These are phyloP conservation scores for Suillus tomentosus DNA, from an alignment of 768 basidiomycete species.

Conservation along the genomic window DNA sequence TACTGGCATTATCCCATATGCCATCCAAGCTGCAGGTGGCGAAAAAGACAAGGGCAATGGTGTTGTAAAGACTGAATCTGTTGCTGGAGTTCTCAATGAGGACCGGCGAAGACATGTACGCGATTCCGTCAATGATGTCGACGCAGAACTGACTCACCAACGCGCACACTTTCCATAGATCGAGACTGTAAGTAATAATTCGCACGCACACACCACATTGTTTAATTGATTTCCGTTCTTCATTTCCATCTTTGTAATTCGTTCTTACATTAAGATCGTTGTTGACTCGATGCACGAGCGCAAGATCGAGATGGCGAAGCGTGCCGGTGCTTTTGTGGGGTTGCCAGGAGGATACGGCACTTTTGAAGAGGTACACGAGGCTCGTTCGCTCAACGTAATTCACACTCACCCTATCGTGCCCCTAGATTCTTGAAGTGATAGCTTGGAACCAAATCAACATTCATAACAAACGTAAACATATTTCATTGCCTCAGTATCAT, in stretches of 20 bases:
- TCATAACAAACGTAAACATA: conserved; percentile 69
- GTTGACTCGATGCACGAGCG: conserved; percentile 87
- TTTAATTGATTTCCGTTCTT: conserved; percentile 2
- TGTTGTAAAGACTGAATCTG: conserved; percentile 20
- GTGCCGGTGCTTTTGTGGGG: conserved; percentile 79
- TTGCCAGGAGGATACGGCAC: conserved; percentile 95
- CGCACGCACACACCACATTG: conserved; percentile 13
- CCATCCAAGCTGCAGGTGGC: conserved; percentile 69
- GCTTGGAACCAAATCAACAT: conserved; percentile 95
- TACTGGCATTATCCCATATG: conserved; percentile 76
- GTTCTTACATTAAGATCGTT: conserved; percentile 49
- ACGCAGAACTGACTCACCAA: conserved; percentile 19
- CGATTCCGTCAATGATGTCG: conserved; percentile 10
- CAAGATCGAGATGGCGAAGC: conserved; percentile 87
- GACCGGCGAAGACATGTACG: conserved; percentile 38
- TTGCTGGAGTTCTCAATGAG: conserved; percentile 31
- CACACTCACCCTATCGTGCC: conserved; percentile 7
- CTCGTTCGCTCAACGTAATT: neutral
- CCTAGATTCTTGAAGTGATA: conserved; percentile 82
- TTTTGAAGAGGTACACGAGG: conserved; percentile 74
- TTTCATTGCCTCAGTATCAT: conserved; percentile 13
- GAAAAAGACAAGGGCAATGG: conserved; percentile 52
- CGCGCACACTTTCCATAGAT: conserved; percentile 20
- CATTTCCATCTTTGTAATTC: neutral
- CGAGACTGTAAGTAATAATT: conserved; percentile 32